phyloP scores from a whole-genome alignment of 305 asterid genomes.

The Fraxinus greggii region DNA sequence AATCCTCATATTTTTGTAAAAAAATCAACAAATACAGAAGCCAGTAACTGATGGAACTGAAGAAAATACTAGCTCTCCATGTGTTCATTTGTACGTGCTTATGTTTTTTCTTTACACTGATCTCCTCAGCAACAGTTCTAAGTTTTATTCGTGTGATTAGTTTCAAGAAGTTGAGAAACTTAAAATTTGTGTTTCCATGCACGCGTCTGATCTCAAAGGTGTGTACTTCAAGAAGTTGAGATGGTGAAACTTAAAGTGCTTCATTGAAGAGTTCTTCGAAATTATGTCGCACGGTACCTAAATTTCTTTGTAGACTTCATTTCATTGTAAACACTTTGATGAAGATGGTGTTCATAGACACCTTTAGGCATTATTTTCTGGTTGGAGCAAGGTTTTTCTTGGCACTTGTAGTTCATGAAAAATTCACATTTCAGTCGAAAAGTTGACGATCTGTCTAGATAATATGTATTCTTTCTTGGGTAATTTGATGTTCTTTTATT shows the following conservation, averaged over 20 bases:
- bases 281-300: conserved; percentile 56
- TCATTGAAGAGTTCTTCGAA: no score
- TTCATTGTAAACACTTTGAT: conserved; percentile 70
- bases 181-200: not conserved
- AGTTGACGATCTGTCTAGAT: conserved; percentile 88
- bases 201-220: not conserved
- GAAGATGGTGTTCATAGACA: conserved; percentile 83
- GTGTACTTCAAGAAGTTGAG: conserved; percentile 49
- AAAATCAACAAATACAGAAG: no score
- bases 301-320: conserved; percentile 72
- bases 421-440: conserved; percentile 64
- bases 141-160: not conserved
- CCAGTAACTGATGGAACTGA: no score
- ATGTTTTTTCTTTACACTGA: no score
- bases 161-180: not conserved
- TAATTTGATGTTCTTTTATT: conserved; percentile 34
- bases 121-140: not conserved
- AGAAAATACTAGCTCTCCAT: no score
- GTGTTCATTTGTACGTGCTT: no score
- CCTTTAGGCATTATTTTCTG: conserved; percentile 70
- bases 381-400: conserved; percentile 43
- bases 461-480: conserved; percentile 94
- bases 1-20: no score
- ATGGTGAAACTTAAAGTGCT: conserved; percentile 14
- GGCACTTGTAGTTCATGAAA: conserved; percentile 66